A percentile compares a stretch with the other conserved stretches of the same genome.
Evolutionary conservation across 208 protist genomes (phyloP).

Genomic region (Angomonas ambiguus): DNA sequence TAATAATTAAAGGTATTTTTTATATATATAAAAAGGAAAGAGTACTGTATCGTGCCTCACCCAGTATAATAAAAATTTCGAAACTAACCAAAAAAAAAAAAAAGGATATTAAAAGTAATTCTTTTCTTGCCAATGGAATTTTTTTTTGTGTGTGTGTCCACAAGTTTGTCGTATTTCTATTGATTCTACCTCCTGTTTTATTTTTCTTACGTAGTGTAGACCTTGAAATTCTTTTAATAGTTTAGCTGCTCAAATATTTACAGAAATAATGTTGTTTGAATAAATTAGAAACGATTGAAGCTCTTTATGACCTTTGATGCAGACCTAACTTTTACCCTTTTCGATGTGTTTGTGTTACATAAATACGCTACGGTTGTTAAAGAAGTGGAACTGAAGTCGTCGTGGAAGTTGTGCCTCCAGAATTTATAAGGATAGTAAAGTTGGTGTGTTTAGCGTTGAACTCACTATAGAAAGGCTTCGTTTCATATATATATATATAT

Average conservation of each 20-base stretch:
- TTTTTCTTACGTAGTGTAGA: not conserved
- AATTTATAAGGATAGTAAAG: not conserved
- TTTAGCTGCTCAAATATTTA: no score
- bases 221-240: not conserved
- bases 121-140: no score
- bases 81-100: conserved; percentile 3
- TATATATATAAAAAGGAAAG: not conserved
- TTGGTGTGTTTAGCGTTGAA: no score
- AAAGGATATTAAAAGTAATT: no score
- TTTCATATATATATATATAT: conserved; percentile 5
- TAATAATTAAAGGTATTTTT: not conserved
- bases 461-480: conserved; percentile 1
- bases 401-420: no score
- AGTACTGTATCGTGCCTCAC: not conserved
- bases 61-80: not conserved
- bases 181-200: not conserved
- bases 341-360: no score
- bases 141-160: not conserved
- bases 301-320: no score
- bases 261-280: no score
- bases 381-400: no score
- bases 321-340: no score
- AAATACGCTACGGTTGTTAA: no score
- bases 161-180: not conserved
- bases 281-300: no score